Base-by-base conservation (phyloP, 805 yeast species). In the Wilhelminamyces savonicus region DNA sequence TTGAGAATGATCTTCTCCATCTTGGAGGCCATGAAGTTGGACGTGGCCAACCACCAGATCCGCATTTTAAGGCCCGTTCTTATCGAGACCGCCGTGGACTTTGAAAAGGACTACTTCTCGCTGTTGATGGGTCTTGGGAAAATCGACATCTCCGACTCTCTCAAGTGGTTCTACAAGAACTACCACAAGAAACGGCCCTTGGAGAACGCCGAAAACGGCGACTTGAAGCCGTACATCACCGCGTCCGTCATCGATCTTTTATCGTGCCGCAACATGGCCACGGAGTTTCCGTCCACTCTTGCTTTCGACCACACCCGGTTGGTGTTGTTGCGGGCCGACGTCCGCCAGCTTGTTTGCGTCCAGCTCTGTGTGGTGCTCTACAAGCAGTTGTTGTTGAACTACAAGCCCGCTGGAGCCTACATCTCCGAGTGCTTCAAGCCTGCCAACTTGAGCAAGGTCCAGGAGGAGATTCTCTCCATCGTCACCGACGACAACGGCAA, bases 21-120 rank as follows among this genome's bases (percentile, higher is more conserved):
- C 34, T 64, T 90, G 39, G 97, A 88, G 54, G 90, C 94, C 8
- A 87, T 88, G 94, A 90, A 88, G 54, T 66, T 88, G 38, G 97
- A 90, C 49, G 92, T 87, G 32, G 95, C 97, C 11, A 88, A 88
- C 57, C 95, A 88, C 51, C 96, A 88, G 58, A 84, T 90, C 31
- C 70, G 95, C 41, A 76, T 85, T 13, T 62, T 87, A 31, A 70
- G 96, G 46, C 94, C 95, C 2, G 80, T 82, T 2, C 65, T 90
- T 27, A 75, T 86, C 34, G 87, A 85, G 45, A 83, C 92, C 21
- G 92, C 95, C 2, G 81, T 82, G 9, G 88, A 82, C 36, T 84
- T 88, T 48, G 97, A 88, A 59, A 78, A 78, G 45, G 94, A 84
- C 52, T 86, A 86, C 57, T 84, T 81, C 51, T 62, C 60, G 31